phyloP scores from a whole-genome alignment of 495 filamentous ascomycete genomes.

The Xeromyces bisporus region DNA sequence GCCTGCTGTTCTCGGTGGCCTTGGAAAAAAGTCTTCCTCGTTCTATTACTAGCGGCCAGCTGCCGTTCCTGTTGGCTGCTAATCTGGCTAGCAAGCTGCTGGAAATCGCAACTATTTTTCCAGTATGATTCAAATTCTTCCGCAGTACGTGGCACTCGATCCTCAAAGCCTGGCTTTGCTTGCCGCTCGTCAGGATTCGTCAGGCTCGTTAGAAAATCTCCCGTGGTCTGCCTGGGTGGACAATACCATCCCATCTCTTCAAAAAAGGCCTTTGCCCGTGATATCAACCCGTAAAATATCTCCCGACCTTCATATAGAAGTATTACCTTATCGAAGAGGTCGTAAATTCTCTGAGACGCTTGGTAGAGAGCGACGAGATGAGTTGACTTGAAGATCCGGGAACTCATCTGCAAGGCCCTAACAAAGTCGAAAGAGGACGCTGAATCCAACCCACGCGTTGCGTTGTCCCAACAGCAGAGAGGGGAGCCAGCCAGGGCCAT shows the following conservation, averaged over 20 bases:
- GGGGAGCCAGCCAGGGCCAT: slow-evolving; percentile 56
- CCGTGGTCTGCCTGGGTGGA: slow-evolving; percentile 42
- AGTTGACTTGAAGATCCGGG: slow-evolving; percentile 52
- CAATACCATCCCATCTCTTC: slow-evolving; percentile 40
- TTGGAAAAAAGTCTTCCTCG: slow-evolving; percentile 15
- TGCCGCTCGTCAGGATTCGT: slow-evolving; percentile 49
- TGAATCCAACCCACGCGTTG: slow-evolving; percentile 68
- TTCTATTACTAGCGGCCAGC: slow-evolving; percentile 18
- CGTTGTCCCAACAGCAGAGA: slow-evolving; percentile 71
- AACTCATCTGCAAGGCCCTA: slow-evolving; percentile 46
- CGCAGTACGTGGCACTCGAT: slow-evolving; percentile 48
- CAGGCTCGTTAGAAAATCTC: slow-evolving; percentile 60
- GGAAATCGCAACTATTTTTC: slow-evolving; percentile 35
- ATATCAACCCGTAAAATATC: slow-evolving; percentile 49
- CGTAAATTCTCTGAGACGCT: slow-evolving; percentile 71
- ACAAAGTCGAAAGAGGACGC: slow-evolving; percentile 59
- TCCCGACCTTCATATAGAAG: slow-evolving; percentile 48
- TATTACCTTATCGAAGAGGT: slow-evolving; percentile 42
- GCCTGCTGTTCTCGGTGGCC: slow-evolving; percentile 22
- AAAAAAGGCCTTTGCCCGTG: slow-evolving; percentile 44
- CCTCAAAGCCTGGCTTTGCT: slow-evolving; percentile 42
- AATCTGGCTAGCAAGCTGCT: slow-evolving; percentile 32
- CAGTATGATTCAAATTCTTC: slow-evolving; percentile 51
- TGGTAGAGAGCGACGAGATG: slow-evolving; percentile 77
- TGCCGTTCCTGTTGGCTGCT: slow-evolving; percentile 23